Evolutionary conservation across 805 yeast species (phyloP), one percentile per base, ranked within the genome.

Genomic region (Ogataea chonburiensis): DNA sequence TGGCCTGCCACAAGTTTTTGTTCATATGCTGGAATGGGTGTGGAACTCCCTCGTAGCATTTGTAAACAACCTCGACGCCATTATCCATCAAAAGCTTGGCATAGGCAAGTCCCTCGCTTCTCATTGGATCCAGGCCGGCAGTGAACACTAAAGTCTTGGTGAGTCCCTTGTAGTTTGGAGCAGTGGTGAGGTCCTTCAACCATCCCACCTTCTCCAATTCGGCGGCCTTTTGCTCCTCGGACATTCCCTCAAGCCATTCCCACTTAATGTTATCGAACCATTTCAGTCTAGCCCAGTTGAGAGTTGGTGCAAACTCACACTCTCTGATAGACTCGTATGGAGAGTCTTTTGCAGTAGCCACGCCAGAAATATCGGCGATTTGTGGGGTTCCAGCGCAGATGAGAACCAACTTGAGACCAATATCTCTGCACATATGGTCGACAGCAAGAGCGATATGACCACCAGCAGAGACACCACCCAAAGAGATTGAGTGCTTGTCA

Each of bases 11-110:
- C 22, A 58, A 43, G 13, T 36, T 40, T 18, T 52, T 50, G 42
- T 59, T 60, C 64, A 59, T 59, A 31, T 59, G 63, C 56, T 57
- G 53, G 40, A 58, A 59, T 2, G 61, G 60, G 42, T 59, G 63
- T 5, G 61, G 62, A 17, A 58, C 62, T 9, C 64, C 64, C 4
- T 53, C 55, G 31, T 50, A 56, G 19, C 61, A 43, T 29, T 56
- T 54, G 37, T 51, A 52, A 8, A 52, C 48, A 4, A 54, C 56
- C 19, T 56, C 60, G 31, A 52, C 52, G 12, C 57, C 58, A 40
- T 53, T 30, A 10, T 46, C 44, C 24, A 56, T 28, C 38, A 59
- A 34, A 31, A 52, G 55, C 11, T 47, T 41, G 14, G 60, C 60
- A 37, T 59, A 59, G 4, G 52, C 56, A 38, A 56, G 55, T 15